These are phyloP conservation scores for Pichia californica DNA, from an alignment of 805 yeast species.

Conservation along the genomic window DNA sequence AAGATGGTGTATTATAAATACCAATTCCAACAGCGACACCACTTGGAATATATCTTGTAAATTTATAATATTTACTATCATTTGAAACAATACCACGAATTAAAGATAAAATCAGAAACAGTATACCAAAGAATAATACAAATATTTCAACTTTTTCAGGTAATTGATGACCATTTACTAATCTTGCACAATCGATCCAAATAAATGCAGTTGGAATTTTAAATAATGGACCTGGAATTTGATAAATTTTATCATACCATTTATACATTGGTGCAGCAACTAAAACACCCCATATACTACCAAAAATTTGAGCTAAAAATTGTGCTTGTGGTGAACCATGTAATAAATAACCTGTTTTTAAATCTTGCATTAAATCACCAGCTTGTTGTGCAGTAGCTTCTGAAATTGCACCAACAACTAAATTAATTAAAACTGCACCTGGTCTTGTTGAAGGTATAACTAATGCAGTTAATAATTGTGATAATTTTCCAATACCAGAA, in stretches of 20 bases:
- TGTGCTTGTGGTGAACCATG: conserved; percentile 94
- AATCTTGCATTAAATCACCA: conserved; percentile 95
- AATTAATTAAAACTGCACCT: conserved; percentile 74
- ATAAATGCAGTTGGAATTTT: conserved; percentile 92
- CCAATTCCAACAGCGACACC: conserved; percentile 98
- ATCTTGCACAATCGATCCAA: conserved; percentile 93
- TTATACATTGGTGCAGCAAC: conserved; percentile 78
- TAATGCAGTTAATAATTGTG: conserved; percentile 82
- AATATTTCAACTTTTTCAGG: conserved; percentile 70
- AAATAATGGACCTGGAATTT: conserved; percentile 75
- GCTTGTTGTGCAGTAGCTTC: conserved; percentile 99
- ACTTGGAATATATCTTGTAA: conserved; percentile 57
- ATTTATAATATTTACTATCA: conserved; percentile 1
- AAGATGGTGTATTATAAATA: conserved; percentile 87
- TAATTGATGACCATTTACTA: conserved; percentile 85
- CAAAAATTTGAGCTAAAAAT: conserved; percentile 82
- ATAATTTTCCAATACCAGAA: conserved; percentile 90
- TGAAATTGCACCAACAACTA: conserved; percentile 94
- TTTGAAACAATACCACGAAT: conserved; percentile 30
- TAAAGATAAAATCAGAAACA: conserved; percentile 66
- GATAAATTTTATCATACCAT: conserved; percentile 74
- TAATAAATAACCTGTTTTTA: conserved; percentile 85
- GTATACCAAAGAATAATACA: conserved; percentile 53
- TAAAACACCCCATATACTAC: conserved; percentile 77
- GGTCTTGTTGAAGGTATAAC: conserved; percentile 70